phyloP scores from a whole-genome alignment of 306 rosid species.

The Lupinus albus region DNA sequence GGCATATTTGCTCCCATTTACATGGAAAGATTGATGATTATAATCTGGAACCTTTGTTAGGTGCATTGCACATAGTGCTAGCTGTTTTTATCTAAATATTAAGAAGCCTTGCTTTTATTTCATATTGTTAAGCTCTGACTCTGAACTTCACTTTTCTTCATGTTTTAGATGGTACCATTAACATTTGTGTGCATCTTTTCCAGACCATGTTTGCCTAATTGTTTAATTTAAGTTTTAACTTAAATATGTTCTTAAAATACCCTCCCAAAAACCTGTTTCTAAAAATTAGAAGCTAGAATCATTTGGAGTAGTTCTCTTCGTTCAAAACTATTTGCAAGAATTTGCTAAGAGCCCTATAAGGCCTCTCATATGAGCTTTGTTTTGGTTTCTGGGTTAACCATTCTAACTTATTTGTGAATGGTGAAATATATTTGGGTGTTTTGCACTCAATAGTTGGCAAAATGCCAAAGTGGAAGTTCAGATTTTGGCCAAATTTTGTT shows the following conservation, averaged over 20 bases:
- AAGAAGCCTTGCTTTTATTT: neutral
- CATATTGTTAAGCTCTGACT: neutral
- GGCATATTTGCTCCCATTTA: neutral
- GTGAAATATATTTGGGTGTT: too few relatives aligned
- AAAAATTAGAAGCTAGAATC: neutral
- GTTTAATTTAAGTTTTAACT: neutral
- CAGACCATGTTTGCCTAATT: neutral
- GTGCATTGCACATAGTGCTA: neutral
- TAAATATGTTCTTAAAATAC: neutral
- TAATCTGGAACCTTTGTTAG: neutral
- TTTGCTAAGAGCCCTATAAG: too few relatives aligned
- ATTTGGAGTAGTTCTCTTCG: neutral
- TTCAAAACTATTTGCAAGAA: neutral
- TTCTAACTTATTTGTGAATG: neutral
- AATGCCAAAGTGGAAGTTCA: too few relatives aligned
- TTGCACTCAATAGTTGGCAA: too few relatives aligned
- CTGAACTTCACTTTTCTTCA: neutral
- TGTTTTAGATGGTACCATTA: neutral
- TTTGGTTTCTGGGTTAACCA: neutral
- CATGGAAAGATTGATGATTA: constrained; percentile 3
- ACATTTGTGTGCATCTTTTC: neutral
- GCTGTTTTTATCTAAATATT: neutral
- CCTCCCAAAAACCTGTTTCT: neutral
- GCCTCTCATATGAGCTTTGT: neutral
- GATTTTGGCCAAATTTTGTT: too few relatives aligned